Evolutionary conservation across 331 rosid genomes (phyloP), one percentile per base, ranked within the genome.

Genomic region (Quercus tomentella): DNA sequence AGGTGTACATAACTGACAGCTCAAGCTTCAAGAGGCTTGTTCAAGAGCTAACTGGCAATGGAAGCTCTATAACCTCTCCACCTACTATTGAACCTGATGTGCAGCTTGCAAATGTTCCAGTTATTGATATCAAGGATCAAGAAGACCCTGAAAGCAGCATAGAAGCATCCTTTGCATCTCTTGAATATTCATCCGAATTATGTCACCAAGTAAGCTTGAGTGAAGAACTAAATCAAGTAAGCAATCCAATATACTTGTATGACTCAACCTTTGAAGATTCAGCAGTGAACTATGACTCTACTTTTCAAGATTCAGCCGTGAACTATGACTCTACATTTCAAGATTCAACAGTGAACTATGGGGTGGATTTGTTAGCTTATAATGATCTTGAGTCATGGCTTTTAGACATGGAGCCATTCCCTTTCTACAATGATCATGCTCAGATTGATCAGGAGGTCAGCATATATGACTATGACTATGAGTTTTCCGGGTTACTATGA

Each of bases 391-490:
- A 86, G 61, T 37, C 82, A 12, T 80, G 77, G 87, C 83, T 83
- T 80, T 68, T 62, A 22, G 83, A 81, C 6, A 45, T 28, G 31
- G 79, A 51, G 3, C 77, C 82, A 30, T 70, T 28, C 21, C 51
- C 55, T 75, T 72, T 77, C 52, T 55, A 69, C 68, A n/a, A 76
- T 11, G 57, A 72, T 63, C 37, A 5, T 80, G 52, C 23, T 28
- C 18, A 14, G 56, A 30, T 61, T 66, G 80, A 83, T 63, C 76
- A 77, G 72, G 83, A 82, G 60, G 77, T 86, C 69, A 79, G 83
- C 77, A 80, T 86, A 73, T 83, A 73, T 10, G 89, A 83, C 57
- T 73, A 80, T 33, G 85, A 83, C 57, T 76, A 83, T 45, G 87
- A 83, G 73, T 76, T 80, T 7, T 70, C 76, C 1, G 87, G 87